Conservation (phyloP, 345 rosid species). For the Jatropha curcas region DNA sequence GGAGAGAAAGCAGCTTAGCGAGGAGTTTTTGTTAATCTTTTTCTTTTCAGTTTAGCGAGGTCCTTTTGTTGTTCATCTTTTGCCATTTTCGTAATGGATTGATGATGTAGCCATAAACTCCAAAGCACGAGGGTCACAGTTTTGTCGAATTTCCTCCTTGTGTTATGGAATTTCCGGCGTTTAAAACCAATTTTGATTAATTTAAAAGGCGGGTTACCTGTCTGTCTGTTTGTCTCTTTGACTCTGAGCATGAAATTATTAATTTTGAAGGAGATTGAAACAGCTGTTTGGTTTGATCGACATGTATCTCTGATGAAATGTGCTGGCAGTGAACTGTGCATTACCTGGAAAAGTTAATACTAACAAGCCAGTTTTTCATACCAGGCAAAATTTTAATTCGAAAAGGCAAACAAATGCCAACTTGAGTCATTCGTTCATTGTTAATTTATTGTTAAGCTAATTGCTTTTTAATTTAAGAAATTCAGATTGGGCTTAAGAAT, state of each 20-base stretch:
- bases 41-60: background rate
- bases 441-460: too few species aligned
- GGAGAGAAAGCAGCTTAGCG: background rate
- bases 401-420: background rate
- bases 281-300: too few species aligned
- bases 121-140: background rate
- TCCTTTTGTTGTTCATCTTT: background rate
- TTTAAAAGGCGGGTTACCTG: too few species aligned
- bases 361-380: background rate
- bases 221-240: too few species aligned
- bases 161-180: slow-evolving; percentile 3
- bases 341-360: background rate
- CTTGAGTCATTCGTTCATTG: too few species aligned
- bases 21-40: background rate
- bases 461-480: background rate
- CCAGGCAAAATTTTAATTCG: background rate
- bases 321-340: too few species aligned
- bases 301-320: too few species aligned
- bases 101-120: background rate
- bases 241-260: too few species aligned
- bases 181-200: too few species aligned
- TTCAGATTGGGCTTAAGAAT: background rate
- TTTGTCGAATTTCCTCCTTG: background rate
- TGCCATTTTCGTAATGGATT: background rate
- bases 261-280: too few species aligned